Base-by-base conservation (phyloP, 352 stramenopile species). In the Blastocystis sp. region DNA sequence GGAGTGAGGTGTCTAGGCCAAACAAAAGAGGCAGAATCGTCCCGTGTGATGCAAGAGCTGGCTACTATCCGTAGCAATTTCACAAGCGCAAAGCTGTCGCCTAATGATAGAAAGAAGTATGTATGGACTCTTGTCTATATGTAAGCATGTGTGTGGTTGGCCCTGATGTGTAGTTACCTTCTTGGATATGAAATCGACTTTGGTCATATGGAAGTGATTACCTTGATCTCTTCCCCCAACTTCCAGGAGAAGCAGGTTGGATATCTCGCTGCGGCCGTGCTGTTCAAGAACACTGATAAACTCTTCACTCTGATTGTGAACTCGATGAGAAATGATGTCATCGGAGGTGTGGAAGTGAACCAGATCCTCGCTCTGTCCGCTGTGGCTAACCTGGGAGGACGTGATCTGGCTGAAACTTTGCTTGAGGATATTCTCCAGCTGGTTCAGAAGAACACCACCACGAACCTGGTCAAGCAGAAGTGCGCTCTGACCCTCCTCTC, bases 121-220 rank as follows among this genome's bases (percentile, higher is more conserved):
- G 95, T 98, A 66, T 98, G 96, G 96, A 99, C 98, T 93, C 92
- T 99, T 81, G 97, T 98, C 37, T 99, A 98, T 92, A 98, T 98
- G 78, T 89, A 89, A 24, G 66, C 6, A n/a, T 30, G 26, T 43
- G 16, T 18, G 9, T 11, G 20, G 4, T 1, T n/a, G 45, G 16
- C 24, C 16, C 30, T 78, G 6, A 65, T 78, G 1, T 11, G n/a
- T 89, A 89, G 78, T 92, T 98, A 97, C 92, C 98, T 98, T 92
- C 92, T 99, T 65, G 97, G 97, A 79, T 99, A 99, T 91, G 96
- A 98, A 92, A 96, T 99, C 75, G 96, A 99, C 91, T 98, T 99
- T 93, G 96, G 96, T 43, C 96, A 98, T 91, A 95, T 98, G 91
- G 96, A 99, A 92, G 94, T 98, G 45, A 95, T 98, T 87, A 96